These are phyloP conservation scores for Pythium angustatum DNA, from an alignment of 352 stramenopile genomes.

Conservation along the genomic window DNA sequence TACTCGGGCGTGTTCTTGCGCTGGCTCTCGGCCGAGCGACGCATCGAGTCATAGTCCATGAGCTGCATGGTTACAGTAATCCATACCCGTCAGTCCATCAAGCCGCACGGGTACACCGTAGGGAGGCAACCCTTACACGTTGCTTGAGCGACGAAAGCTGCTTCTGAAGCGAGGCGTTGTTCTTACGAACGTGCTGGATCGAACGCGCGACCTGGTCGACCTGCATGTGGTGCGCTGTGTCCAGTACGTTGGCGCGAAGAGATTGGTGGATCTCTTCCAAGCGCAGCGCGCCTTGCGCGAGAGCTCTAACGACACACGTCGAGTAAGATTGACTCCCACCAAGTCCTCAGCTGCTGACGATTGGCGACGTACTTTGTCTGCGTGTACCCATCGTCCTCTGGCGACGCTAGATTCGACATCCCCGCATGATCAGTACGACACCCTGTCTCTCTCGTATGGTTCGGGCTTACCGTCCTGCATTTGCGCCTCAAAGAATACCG, in stretches of 20 bases:
- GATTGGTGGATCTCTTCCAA: conserved; percentile 41
- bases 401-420: conserved; percentile 7
- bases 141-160: conserved; percentile 36
- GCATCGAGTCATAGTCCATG: conserved; percentile 73
- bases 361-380: conserved; percentile 21
- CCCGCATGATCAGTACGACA: neutral
- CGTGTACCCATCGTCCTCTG: conserved; percentile 31
- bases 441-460: neutral
- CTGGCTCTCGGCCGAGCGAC: conserved; percentile 59
- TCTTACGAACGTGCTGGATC: conserved; percentile 35
- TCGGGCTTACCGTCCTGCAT: conserved; percentile 30
- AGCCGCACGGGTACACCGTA: too few species aligned
- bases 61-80: conserved; percentile 36
- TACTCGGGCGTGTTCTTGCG: conserved; percentile 65
- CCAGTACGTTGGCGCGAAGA: conserved; percentile 31
- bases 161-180: conserved; percentile 33
- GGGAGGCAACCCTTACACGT: conserved; percentile 19
- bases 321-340: too few species aligned
- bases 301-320: conserved; percentile 17
- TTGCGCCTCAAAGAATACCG: conserved; percentile 36
- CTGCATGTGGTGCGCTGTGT: conserved; percentile 39
- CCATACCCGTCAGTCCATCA: too few species aligned
- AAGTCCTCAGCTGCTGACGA: too few species aligned
- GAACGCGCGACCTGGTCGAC: conserved; percentile 32
- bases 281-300: conserved; percentile 36